Evolutionary conservation across 352 stramenopile genomes (phyloP).

Genomic region (Peronosclerospora sorghi): DNA sequence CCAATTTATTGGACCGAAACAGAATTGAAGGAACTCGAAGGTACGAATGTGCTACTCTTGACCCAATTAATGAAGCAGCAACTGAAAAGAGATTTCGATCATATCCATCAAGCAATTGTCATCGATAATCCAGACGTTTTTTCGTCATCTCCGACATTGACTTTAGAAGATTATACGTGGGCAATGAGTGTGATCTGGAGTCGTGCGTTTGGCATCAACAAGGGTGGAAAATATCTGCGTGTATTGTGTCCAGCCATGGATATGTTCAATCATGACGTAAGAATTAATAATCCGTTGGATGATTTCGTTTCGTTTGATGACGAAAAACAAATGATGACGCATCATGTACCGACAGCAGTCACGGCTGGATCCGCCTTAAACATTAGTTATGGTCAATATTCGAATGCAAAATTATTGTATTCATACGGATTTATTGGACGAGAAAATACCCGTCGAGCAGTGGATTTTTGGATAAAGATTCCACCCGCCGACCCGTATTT

Average conservation of each 20-base stretch:
- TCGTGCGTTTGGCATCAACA: conserved; percentile 50
- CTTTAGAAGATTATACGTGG: conserved; percentile 55
- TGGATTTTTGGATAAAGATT: conserved; percentile 74
- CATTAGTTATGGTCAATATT: conserved; percentile 68
- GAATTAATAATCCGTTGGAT: conserved; percentile 27
- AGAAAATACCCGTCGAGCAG: conserved; percentile 25
- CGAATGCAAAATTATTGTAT: conserved; percentile 72
- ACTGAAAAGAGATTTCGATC: conserved; percentile 43
- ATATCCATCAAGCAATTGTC: conserved; percentile 36
- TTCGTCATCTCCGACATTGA: conserved; percentile 14
- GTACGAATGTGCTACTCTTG: conserved; percentile 47
- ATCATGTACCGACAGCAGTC: conserved; percentile 28
- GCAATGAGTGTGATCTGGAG: conserved; percentile 70
- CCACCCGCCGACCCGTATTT: conserved; percentile 36
- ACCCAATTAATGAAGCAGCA: conserved; percentile 56
- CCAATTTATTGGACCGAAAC: conserved; percentile 43
- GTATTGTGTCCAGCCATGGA: conserved; percentile 60
- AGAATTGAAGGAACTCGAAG: conserved; percentile 34
- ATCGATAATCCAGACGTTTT: conserved; percentile 41
- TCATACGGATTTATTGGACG: conserved; percentile 55
- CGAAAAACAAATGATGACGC: conserved; percentile 30
- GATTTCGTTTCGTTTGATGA: conserved; percentile 45
- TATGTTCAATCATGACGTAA: conserved; percentile 69
- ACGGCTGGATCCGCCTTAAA: conserved; percentile 24
- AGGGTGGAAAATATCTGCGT: conserved; percentile 27